Conservation (phyloP, 2,329 filamentous ascomycete genomes). For the Whalleya microplaca region DNA sequence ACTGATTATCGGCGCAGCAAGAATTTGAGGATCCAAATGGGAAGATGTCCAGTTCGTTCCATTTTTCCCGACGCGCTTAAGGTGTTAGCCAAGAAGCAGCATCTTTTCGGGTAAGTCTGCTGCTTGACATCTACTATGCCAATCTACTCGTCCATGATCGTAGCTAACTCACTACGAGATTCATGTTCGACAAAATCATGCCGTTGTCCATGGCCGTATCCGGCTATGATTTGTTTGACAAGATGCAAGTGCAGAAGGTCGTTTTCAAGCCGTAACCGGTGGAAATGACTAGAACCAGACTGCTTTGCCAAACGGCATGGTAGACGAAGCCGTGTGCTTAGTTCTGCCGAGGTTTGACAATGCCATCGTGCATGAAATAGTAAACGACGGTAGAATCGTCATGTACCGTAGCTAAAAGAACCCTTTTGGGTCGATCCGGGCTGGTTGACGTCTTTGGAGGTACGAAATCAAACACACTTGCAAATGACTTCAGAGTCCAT, state of each 20-base stretch:
- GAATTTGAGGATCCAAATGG: conserved; percentile 75
- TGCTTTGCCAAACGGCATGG: not conserved
- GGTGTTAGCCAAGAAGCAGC: conserved; percentile 67
- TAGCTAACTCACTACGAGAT: conserved; percentile 45
- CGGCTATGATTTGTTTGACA: conserved; percentile 73
- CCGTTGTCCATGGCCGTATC: conserved; percentile 67
- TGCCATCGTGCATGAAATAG: conserved; percentile 84
- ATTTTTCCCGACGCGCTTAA: conserved; percentile 69
- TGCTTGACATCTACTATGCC: not conserved
- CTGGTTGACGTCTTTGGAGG: conserved; percentile 46
- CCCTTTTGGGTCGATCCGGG: conserved; percentile 61
- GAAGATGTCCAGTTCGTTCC: conserved; percentile 73
- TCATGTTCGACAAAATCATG: conserved; percentile 79
- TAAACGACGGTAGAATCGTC: conserved; percentile 84
- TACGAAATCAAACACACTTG: conserved; percentile 70
- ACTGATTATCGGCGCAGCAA: conserved; percentile 53
- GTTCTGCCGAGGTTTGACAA: conserved; percentile 85
- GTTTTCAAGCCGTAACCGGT: conserved; percentile 59
- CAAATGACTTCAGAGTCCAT: conserved; percentile 69
- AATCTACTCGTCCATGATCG: not conserved
- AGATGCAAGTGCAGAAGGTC: conserved; percentile 75
- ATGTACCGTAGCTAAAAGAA: conserved; percentile 75
- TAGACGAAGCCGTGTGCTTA: conserved; percentile 42
- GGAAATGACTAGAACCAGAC: not conserved
- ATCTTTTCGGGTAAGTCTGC: conserved; percentile 64